These are phyloP conservation scores for Boletus reticuloceps DNA, from an alignment of 768 basidiomycete species.

Conservation along the genomic window DNA sequence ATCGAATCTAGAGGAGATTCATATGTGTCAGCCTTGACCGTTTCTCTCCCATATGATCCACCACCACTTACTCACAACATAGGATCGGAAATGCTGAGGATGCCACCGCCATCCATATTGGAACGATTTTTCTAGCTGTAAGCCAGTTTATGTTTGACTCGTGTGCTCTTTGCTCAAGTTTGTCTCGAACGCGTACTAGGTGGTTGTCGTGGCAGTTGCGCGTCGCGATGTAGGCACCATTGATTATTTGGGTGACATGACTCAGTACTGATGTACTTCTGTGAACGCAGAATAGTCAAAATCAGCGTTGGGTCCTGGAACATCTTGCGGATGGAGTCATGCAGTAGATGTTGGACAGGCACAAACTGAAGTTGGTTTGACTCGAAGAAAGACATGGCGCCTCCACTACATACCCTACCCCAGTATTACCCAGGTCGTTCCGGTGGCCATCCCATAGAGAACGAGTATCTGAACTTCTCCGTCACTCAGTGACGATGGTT, in stretches of 20 bases:
- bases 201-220: no score
- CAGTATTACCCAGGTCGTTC: no score
- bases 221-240: neutral
- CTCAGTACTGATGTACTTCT: neutral
- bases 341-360: no score
- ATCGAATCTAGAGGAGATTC: constrained; percentile 2
- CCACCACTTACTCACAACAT: neutral
- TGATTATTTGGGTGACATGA: neutral
- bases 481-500: no score
- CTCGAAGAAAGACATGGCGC: no score
- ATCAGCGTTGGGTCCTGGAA: no score
- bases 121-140: neutral
- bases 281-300: neutral
- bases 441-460: no score
- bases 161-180: neutral
- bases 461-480: no score
- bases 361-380: no score
- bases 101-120: constrained; percentile 2
- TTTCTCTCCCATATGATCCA: neutral
- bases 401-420: no score
- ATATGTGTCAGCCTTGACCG: neutral
- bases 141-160: neutral
- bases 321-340: neutral
- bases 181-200: neutral
- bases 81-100: constrained; percentile 7